These are phyloP conservation scores for Penicillium sp. DNA, from an alignment of 2,329 filamentous ascomycete genomes.

Conservation along the genomic window DNA sequence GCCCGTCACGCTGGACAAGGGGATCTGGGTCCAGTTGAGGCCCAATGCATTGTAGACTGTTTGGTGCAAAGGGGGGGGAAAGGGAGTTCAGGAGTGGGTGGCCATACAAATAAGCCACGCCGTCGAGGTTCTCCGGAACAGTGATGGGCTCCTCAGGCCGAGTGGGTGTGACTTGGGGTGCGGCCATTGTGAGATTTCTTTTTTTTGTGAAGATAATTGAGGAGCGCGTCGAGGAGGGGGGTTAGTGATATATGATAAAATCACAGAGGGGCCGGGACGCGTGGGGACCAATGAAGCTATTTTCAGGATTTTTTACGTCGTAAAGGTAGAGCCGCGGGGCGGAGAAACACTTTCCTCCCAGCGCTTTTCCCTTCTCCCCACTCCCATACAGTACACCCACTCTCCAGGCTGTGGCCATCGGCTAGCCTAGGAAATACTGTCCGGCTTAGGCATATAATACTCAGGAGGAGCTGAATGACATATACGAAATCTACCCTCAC, in stretches of 20 bases:
- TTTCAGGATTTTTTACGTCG: constrained; percentile 4
- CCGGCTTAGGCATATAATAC: background rate
- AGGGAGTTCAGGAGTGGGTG: constrained; percentile 57
- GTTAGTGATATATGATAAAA: constrained; percentile 1
- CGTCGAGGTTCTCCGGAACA: constrained; percentile 40
- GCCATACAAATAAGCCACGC: constrained; percentile 57
- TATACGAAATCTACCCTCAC: background rate
- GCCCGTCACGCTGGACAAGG: constrained; percentile 39
- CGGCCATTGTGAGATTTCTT: constrained; percentile 22
- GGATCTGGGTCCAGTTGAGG: constrained; percentile 53
- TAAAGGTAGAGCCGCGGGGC: constrained; percentile 16
- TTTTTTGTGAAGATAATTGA: background rate
- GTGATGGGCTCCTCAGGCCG: constrained; percentile 33
- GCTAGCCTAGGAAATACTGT: background rate
- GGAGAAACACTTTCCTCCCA: constrained; percentile 19
- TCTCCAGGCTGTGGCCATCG: background rate
- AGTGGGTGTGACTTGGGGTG: constrained; percentile 15
- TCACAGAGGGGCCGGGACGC: background rate
- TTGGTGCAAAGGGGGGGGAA: constrained; percentile 55
- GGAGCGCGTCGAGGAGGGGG: background rate
- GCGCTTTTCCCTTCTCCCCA: background rate
- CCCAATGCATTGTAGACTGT: constrained; percentile 53
- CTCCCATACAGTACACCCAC: background rate
- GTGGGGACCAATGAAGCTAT: constrained; percentile 2
- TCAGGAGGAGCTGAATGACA: background rate